Evolutionary conservation across 441 rosid species (phyloP), one percentile per base, ranked within the genome.

Genomic region (Brassica balearica): DNA sequence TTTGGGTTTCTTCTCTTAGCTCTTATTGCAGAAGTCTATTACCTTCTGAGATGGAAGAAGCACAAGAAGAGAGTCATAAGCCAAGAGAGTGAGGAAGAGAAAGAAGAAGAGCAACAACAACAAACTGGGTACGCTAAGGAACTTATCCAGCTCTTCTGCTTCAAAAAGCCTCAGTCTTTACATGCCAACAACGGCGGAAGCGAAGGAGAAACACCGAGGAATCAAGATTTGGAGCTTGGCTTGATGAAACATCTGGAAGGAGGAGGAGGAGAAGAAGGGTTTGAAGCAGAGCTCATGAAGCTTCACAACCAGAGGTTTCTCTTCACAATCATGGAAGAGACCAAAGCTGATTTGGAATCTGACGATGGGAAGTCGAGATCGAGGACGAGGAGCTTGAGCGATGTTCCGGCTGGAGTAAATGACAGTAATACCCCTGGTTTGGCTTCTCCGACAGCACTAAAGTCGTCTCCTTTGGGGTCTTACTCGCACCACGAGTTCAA

Each of bases 241-340:
- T 53, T 82, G 38, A 75, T 83, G 87, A 94, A 91, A 27, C 96
- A 92, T 53, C 73, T 76, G 82, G 80, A 53, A 53, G 65, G 75
- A 60, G 27, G 27, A 22, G 23, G 23, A 25, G 27, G 27, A 25
- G 27, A 25, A 25, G 70, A 83, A 19, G 87, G 81, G 27, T 81
- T 81, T 55, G 95, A 93, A 56, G 81, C 94, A 61, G 99, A 95
- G 85, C 93, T 95, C 67, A 93, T 90, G 93, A 89, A 94, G 85
- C 85, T 95, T 15, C 98, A 95, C 74, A 92, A 93, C 79, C 99
- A 96, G 2, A 89, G 99, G 82, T 92, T 95, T 71, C 87, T 95
- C 63, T 95, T 90, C 93, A 91, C 99, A 61, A 95, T 95, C 84
- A 92, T 88, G 43, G 99, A 95, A 70, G 99, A 95, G 84, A 88